These are phyloP conservation scores for Smittium culicis DNA, from an alignment of 371 early-diverging fungal genomes.

Conservation along the genomic window DNA sequence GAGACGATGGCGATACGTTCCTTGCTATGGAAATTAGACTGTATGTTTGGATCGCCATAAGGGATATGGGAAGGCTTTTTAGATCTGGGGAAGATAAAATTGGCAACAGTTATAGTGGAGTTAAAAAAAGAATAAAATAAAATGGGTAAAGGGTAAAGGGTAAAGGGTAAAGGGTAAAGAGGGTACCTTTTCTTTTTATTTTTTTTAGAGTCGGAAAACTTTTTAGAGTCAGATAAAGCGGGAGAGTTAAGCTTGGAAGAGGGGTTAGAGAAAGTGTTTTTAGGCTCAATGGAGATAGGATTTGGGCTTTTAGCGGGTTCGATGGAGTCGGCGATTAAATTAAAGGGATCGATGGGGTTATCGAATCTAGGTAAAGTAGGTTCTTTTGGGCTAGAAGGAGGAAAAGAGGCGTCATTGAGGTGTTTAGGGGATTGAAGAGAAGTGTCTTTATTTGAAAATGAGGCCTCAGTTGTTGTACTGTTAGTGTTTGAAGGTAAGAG, in stretches of 20 bases:
- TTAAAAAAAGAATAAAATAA: not conserved
- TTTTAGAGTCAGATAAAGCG: not conserved
- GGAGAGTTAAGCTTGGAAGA: not conserved
- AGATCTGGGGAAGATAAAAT: not conserved
- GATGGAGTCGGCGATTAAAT: not conserved
- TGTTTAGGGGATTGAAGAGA: not conserved
- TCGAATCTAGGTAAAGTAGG: not conserved
- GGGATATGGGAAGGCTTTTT: not conserved
- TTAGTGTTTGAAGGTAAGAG: not conserved
- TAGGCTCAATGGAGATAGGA: not conserved
- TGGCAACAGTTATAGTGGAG: too few species aligned
- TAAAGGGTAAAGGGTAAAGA: not conserved
- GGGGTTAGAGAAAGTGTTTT: not conserved
- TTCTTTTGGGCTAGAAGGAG: not conserved
- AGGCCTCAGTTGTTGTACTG: not conserved
- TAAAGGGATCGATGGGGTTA: constrained; percentile 6
- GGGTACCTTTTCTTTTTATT: not conserved
- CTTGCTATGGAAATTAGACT: not conserved
- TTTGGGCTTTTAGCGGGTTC: not conserved
- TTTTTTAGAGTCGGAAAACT: not conserved
- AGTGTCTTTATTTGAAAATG: not conserved
- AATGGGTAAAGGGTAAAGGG: not conserved
- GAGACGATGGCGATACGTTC: not conserved
- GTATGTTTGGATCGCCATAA: not conserved
- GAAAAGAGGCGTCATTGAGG: not conserved